These are phyloP conservation scores for Bremia lactucae DNA, from an alignment of 352 stramenopile genomes.

Conservation along the genomic window DNA sequence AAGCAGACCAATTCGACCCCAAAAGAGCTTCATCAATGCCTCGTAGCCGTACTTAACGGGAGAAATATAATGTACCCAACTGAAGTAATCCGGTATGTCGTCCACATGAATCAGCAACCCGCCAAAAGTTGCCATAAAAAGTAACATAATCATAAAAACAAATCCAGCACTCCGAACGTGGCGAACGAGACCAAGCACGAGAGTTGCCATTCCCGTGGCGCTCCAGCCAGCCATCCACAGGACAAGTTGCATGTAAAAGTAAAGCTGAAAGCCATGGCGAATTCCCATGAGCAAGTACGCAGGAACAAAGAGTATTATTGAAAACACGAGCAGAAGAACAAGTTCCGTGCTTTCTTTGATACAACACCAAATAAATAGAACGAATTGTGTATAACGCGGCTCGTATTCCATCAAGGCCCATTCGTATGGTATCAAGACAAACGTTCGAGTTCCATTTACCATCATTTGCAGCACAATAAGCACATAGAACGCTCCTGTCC, in stretches of 20 bases:
- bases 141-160: conserved; percentile 20
- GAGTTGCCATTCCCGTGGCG: conserved; percentile 18
- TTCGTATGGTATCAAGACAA: conserved; percentile 22
- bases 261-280: conserved; percentile 29
- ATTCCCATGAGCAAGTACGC: conserved; percentile 37
- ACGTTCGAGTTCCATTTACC: conserved; percentile 15
- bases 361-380: conserved; percentile 24
- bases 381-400: conserved; percentile 17
- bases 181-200: conserved; percentile 28
- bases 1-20: conserved; percentile 18
- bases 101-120: conserved; percentile 34
- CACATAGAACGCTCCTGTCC: conserved; percentile 35
- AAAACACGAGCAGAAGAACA: conserved; percentile 25
- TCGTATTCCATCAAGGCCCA: conserved; percentile 22
- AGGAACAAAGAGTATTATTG: conserved; percentile 29
- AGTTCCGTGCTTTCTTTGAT: conserved; percentile 30
- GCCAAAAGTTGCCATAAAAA: conserved; percentile 36
- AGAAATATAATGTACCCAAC: conserved; percentile 53
- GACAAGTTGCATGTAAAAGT: conserved; percentile 39
- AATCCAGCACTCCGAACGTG: conserved; percentile 21
- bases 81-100: conserved; percentile 38
- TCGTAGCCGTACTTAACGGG: conserved; percentile 34
- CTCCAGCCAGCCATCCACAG: conserved; percentile 28
- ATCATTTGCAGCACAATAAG: conserved; percentile 30
- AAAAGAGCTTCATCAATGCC: conserved; percentile 33